Evolutionary conservation across 2,329 filamentous ascomycete species (phyloP).

Genomic region (Microsporum canis): DNA sequence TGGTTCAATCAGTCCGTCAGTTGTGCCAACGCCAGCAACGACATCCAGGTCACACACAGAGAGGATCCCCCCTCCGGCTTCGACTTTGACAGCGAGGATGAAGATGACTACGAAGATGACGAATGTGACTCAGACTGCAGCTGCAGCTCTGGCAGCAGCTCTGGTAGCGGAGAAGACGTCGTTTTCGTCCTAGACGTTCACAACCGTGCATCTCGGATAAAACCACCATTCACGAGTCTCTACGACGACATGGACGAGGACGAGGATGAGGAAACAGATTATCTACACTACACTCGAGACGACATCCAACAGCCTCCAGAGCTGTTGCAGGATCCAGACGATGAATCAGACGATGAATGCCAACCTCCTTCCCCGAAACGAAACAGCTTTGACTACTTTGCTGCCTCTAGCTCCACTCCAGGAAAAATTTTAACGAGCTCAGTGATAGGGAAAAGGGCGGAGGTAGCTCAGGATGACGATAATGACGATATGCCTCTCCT

Average conservation of each 20-base stretch:
- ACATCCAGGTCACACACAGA: conserved; percentile 50
- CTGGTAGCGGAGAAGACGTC: not conserved
- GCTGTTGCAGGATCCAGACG: conserved; percentile 56
- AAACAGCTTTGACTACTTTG: conserved; percentile 47
- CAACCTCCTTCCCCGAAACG: conserved; percentile 59
- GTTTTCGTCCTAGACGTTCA: conserved; percentile 4
- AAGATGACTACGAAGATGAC: conserved; percentile 38
- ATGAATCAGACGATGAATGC: conserved; percentile 55
- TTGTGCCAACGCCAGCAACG: conserved; percentile 55
- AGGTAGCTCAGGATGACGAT: not conserved
- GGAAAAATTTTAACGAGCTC: not conserved
- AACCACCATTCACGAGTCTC: not conserved
- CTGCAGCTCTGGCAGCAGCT: not conserved
- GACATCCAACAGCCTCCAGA: conserved; percentile 57
- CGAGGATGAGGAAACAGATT: conserved; percentile 42
- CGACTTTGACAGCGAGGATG: conserved; percentile 33
- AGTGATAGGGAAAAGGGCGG: not conserved
- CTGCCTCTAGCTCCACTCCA: conserved; percentile 14
- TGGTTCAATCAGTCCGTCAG: conserved; percentile 97
- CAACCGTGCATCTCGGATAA: not conserved
- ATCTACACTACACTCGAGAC: conserved; percentile 57
- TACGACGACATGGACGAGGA: conserved; percentile 30
- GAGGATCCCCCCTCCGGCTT: conserved; percentile 44
- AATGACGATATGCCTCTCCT: not conserved
- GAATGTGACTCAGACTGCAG: conserved; percentile 10